Evolutionary conservation across 371 early-diverging fungal species (phyloP).

Genomic region (Mortierella sp.): DNA sequence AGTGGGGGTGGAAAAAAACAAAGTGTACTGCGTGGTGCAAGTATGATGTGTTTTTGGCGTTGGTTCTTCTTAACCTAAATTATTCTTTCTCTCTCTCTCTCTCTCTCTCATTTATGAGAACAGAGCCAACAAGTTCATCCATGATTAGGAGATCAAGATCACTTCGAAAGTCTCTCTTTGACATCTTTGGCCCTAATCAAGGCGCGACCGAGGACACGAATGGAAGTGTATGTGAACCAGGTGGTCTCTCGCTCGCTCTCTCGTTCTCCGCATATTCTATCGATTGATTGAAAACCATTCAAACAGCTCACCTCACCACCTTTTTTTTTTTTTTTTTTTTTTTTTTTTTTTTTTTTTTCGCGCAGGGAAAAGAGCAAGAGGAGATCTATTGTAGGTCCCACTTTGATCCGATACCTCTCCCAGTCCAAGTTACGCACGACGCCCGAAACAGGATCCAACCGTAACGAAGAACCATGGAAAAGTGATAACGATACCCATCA

Average conservation of each 20-base stretch:
- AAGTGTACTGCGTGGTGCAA: too few relatives aligned
- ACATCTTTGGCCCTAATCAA: conserved; percentile 31
- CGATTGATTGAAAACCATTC: too few relatives aligned
- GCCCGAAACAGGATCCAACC: conserved; percentile 27
- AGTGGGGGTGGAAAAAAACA: too few relatives aligned
- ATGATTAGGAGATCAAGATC: conserved; percentile 37
- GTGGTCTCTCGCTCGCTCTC: too few relatives aligned
- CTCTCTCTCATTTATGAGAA: conserved; percentile 2
- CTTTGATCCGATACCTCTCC: conserved; percentile 41
- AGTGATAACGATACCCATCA: conserved; percentile 31
- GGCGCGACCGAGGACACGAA: too few relatives aligned
- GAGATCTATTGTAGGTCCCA: conserved; percentile 17
- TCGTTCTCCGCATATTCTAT: too few relatives aligned
- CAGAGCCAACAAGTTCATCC: conserved; percentile 10
- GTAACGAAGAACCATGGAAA: conserved; percentile 31
- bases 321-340: background rate
- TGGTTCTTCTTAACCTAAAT: too few relatives aligned
- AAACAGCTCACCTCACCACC: too few relatives aligned
- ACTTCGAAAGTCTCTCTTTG: conserved; percentile 40
- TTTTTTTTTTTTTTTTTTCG: background rate
- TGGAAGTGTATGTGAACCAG: too few relatives aligned
- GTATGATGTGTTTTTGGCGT: too few relatives aligned
- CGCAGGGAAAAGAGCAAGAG: conserved; percentile 23
- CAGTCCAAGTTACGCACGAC: conserved; percentile 26
- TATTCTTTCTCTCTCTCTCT: background rate